phyloP scores from a whole-genome alignment of 495 filamentous ascomycete genomes.

The Durotheca rogersii region DNA sequence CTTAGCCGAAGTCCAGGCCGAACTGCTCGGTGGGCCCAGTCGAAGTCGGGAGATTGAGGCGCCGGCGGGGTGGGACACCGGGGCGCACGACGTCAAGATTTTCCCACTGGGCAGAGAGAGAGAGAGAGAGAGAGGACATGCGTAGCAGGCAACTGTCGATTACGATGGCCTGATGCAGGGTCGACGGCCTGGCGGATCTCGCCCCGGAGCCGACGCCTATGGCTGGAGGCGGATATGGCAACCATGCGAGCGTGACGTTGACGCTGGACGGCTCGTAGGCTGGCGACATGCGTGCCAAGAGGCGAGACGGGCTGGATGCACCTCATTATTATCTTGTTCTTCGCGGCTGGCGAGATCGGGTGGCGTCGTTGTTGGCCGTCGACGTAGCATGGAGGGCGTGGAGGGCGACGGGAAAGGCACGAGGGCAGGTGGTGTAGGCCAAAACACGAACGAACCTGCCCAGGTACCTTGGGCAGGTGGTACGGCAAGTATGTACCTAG shows the following conservation, averaged over 20 bases:
- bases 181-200: constrained; percentile 3
- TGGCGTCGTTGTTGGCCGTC: constrained; percentile 25
- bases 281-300: too few relatives aligned
- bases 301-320: too few relatives aligned
- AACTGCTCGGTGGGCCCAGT: constrained; percentile 16
- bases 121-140: too few relatives aligned
- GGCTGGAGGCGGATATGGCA: not conserved
- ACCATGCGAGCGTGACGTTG: not conserved
- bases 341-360: constrained; percentile 14
- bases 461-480: too few relatives aligned
- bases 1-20: constrained; percentile 6
- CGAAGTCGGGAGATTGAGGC: not conserved
- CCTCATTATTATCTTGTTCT: too few relatives aligned
- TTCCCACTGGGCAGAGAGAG: too few relatives aligned
- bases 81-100: constrained; percentile 8
- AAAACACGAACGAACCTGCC: not conserved
- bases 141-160: not conserved
- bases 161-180: constrained; percentile 1
- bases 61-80: constrained; percentile 13
- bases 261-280: constrained; percentile 8
- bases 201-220: constrained; percentile 7
- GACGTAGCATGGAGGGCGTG: constrained; percentile 19
- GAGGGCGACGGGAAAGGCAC: too few relatives aligned
- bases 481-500: not conserved
- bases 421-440: constrained; percentile 5